Base-by-base conservation (phyloP, 345 rosid genomes). In the Chamaenerion angustifolium region DNA sequence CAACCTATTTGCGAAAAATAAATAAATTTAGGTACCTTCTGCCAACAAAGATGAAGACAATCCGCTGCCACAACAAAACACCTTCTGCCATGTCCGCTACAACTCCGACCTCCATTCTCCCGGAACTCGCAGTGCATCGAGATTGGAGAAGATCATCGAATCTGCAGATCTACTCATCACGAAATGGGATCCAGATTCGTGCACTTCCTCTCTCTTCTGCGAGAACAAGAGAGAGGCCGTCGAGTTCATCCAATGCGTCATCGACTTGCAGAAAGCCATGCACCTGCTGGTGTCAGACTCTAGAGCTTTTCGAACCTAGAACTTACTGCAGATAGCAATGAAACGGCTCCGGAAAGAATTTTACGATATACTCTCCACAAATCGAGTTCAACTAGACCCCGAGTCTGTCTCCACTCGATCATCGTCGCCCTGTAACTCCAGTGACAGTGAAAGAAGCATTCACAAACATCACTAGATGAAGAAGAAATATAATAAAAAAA, bases 271-370 rank as follows among this genome's bases (percentile, higher is more conserved):
- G 16, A 59, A 70, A 3, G 63, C 78, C 6, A 88, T 84, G 94
- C 78, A 71, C 6, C 52, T 51, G 10, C 55, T 69, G 6, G 43
- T 70, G 15, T 35, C 58, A 1, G 68, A 63, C 1, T 75, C 46
- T 45, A 77, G 0, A 23, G 67, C 42, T 78, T 82, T 0, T 74
- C 64, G 35, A 70, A 72, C 87, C 1, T 87, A 85, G 1, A 61
- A 37, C 43, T 66, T 81, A 42, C 79, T 85, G 82, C 56, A 71
- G 60, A 71, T 58, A 41, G 95, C 90, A 44, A 81, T 81, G 82
- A 81, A 77, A 64, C 59, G 86, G 52, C 63, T 85, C 5, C 82
- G 81, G 43, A 85, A 75, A n/a, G 95, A 85, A 72, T 77, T 85
- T 59, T 79, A 85, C 58, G 84, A 77, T 57, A 77, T 81, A 16